These are phyloP conservation scores for Clavariopsis aquatica DNA, from an alignment of 495 filamentous ascomycete genomes.

Conservation along the genomic window DNA sequence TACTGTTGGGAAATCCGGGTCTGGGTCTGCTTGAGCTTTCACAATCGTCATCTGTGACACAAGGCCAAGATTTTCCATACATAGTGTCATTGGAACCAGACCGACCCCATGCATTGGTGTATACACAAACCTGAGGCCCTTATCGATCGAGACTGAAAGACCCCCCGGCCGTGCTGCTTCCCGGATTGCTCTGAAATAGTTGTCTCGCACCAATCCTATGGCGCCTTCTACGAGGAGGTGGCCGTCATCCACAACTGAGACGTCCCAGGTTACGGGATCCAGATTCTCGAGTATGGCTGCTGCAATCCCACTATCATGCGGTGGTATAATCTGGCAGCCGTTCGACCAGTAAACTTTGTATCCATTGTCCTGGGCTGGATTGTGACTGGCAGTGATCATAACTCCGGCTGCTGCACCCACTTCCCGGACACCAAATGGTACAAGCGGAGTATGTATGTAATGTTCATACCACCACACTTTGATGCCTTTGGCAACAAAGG, in stretches of 20 bases:
- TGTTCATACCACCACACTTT: constrained; percentile 62
- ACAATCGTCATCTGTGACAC: constrained; percentile 41
- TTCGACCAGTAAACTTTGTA: constrained; percentile 76
- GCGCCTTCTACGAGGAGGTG: constrained; percentile 48
- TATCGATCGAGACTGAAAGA: neutral
- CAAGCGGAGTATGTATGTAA: constrained; percentile 63
- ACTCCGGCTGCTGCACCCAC: constrained; percentile 63
- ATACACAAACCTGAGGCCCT: constrained; percentile 57
- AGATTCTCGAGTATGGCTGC: constrained; percentile 60
- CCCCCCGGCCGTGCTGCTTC: constrained; percentile 21
- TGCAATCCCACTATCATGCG: constrained; percentile 63
- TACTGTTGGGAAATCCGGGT: constrained; percentile 71
- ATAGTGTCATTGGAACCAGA: constrained; percentile 50
- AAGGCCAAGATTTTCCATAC: constrained; percentile 52
- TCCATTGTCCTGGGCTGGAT: constrained; percentile 69
- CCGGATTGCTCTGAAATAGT: constrained; percentile 40
- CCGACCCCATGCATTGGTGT: constrained; percentile 74
- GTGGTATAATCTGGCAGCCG: constrained; percentile 70
- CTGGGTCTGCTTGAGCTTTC: constrained; percentile 52
- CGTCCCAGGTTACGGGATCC: constrained; percentile 57
- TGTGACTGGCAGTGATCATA: constrained; percentile 75
- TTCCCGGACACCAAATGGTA: constrained; percentile 65
- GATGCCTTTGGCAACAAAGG: constrained; percentile 62
- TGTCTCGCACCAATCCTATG: constrained; percentile 40
- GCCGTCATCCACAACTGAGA: constrained; percentile 46